Evolutionary conservation across 2,329 filamentous ascomycete genomes (phyloP).

Genomic region (Mariannaea elegans): DNA sequence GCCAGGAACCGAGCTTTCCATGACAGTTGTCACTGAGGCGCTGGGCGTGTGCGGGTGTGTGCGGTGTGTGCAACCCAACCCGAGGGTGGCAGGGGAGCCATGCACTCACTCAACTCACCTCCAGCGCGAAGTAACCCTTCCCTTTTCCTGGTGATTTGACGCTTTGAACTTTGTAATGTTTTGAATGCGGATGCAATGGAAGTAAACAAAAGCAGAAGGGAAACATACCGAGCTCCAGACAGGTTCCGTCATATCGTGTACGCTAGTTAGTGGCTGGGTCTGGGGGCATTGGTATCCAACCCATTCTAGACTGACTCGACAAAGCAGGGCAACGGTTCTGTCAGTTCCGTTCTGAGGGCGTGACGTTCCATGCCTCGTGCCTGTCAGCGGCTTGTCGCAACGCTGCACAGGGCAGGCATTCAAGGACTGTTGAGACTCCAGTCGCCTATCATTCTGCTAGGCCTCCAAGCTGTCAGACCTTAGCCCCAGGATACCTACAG

Average conservation of each 20-base stretch:
- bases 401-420: slow-evolving; percentile 11
- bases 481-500: not conserved
- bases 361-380: slow-evolving; percentile 24
- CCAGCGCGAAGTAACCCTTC: not conserved
- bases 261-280: slow-evolving; percentile 13
- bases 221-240: slow-evolving; percentile 1
- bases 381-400: slow-evolving; percentile 17
- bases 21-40: slow-evolving; percentile 22
- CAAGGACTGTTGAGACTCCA: not conserved
- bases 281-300: slow-evolving; percentile 8
- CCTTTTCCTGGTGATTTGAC: not conserved
- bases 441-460: not conserved
- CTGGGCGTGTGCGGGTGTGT: not conserved
- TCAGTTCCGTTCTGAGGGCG: not conserved
- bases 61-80: slow-evolving; percentile 4
- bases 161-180: not conserved
- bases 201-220: not conserved
- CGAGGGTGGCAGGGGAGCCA: slow-evolving; percentile 2
- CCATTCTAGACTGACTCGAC: slow-evolving; percentile 3
- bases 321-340: not conserved
- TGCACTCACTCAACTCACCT: slow-evolving; percentile 18
- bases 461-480: slow-evolving; percentile 12
- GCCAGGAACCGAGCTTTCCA: slow-evolving; percentile 21
- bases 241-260: not conserved
- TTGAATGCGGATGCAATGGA: not conserved